phyloP scores from a whole-genome alignment of 805 yeast species.

The Pichia nanzhaoensis region DNA sequence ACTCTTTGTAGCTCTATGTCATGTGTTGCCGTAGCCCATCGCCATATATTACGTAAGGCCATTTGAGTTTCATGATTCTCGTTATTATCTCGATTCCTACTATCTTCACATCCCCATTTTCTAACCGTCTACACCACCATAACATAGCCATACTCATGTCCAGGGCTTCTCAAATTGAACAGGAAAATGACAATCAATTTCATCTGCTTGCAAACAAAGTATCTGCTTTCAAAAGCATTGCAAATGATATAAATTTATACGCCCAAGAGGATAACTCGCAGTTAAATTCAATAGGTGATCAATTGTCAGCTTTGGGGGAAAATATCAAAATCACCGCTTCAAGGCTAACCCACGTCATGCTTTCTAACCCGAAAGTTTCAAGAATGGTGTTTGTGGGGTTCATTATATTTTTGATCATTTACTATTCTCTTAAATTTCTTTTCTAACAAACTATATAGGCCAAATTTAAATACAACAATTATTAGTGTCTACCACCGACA shows the following conservation, averaged over 20 bases:
- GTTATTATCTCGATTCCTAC: no score
- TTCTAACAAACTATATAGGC: conserved; percentile 4
- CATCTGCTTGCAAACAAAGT: conserved; percentile 60
- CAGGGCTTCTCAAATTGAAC: conserved; percentile 26
- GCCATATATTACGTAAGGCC: no score
- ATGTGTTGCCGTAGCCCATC: no score
- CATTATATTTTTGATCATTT: conserved; percentile 47
- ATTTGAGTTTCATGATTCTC: no score
- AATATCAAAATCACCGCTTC: conserved; percentile 46
- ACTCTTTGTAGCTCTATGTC: no score
- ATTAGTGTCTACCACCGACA: conserved; percentile 35
- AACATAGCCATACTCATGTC: conserved; percentile 21
- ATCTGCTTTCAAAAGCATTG: conserved; percentile 55
- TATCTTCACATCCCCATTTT: no score
- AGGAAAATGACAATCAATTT: conserved; percentile 55
- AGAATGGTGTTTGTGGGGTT: conserved; percentile 54
- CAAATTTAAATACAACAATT: background rate
- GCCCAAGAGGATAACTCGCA: conserved; percentile 48
- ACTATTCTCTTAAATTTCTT: conserved; percentile 46
- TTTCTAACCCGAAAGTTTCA: conserved; percentile 52
- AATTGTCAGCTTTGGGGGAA: conserved; percentile 43
- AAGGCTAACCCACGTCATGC: conserved; percentile 48
- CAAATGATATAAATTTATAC: conserved; percentile 60
- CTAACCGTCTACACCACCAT: no score
- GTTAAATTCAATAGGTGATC: conserved; percentile 38